Conservation (phyloP, 2,329 filamentous ascomycete genomes). For the Rhinocladiella mackenziei region DNA sequence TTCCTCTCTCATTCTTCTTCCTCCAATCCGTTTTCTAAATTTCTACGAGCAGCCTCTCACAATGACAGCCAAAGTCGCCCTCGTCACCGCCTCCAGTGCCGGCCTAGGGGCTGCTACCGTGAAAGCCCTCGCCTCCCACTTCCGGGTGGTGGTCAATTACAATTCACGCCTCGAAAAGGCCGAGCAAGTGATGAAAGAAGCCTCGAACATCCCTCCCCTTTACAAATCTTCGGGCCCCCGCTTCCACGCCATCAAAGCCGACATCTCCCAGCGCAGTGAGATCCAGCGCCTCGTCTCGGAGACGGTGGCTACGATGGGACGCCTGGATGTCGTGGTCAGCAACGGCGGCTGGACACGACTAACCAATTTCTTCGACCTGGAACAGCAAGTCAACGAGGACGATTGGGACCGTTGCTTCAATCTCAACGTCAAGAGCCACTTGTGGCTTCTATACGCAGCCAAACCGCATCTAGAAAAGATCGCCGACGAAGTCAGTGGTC, state of each 20-base stretch:
- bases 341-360: slow-evolving; percentile 41
- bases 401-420: slow-evolving; percentile 59
- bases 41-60: background rate
- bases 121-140: slow-evolving; percentile 27
- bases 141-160: slow-evolving; percentile 31
- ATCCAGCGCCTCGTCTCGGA: slow-evolving; percentile 42
- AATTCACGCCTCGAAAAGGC: slow-evolving; percentile 28
- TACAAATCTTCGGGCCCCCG: slow-evolving; percentile 14
- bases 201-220: slow-evolving; percentile 21
- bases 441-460: slow-evolving; percentile 57
- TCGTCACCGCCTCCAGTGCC: slow-evolving; percentile 29
- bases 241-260: slow-evolving; percentile 30
- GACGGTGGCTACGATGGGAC: slow-evolving; percentile 44
- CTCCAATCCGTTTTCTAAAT: background rate
- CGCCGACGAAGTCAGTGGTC: slow-evolving; percentile 15
- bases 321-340: slow-evolving; percentile 46
- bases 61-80: slow-evolving; percentile 29
- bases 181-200: slow-evolving; percentile 26
- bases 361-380: slow-evolving; percentile 35
- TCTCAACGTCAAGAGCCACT: slow-evolving; percentile 60
- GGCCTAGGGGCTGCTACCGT: slow-evolving; percentile 29
- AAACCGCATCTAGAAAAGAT: slow-evolving; percentile 52
- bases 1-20: background rate
- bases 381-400: slow-evolving; percentile 41
- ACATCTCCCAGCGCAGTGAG: slow-evolving; percentile 25